Evolutionary conservation across 495 filamentous ascomycete species (phyloP).

Genomic region (Astrothelium subdiscretum): DNA sequence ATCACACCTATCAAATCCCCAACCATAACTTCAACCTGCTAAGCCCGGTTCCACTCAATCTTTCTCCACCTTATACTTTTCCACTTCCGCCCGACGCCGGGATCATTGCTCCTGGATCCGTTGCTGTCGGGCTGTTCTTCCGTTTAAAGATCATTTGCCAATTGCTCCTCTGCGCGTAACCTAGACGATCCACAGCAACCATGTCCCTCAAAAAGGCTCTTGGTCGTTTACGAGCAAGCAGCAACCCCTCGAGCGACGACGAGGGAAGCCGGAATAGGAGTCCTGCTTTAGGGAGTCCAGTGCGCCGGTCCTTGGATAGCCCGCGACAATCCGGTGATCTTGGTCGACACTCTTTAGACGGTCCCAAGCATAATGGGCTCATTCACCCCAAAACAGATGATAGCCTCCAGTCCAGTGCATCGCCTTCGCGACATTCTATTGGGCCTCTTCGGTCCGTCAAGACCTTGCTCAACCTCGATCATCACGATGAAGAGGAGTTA

Average conservation of each 20-base stretch:
- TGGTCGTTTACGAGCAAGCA: background rate
- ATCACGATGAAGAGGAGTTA: slow-evolving; percentile 11
- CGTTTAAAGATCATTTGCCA: background rate
- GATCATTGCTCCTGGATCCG: background rate
- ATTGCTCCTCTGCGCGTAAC: background rate
- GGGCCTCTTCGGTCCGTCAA: background rate
- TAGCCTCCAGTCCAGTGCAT: background rate
- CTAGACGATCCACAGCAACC: background rate
- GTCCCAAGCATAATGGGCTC: background rate
- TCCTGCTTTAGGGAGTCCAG: background rate
- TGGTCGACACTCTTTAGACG: background rate
- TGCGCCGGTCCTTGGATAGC: background rate
- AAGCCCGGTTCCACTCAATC: background rate
- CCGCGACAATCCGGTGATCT: background rate
- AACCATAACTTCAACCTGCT: background rate
- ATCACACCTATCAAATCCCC: background rate
- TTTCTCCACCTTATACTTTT: background rate
- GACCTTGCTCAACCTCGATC: background rate
- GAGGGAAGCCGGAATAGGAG: background rate
- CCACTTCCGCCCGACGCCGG: background rate
- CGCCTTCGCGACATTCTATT: background rate
- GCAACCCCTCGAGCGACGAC: background rate
- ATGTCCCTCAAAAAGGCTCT: background rate
- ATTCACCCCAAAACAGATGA: background rate
- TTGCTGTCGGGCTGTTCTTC: background rate